Conservation (phyloP, 441 rosid genomes). For the Euphorbia celastroides region DNA sequence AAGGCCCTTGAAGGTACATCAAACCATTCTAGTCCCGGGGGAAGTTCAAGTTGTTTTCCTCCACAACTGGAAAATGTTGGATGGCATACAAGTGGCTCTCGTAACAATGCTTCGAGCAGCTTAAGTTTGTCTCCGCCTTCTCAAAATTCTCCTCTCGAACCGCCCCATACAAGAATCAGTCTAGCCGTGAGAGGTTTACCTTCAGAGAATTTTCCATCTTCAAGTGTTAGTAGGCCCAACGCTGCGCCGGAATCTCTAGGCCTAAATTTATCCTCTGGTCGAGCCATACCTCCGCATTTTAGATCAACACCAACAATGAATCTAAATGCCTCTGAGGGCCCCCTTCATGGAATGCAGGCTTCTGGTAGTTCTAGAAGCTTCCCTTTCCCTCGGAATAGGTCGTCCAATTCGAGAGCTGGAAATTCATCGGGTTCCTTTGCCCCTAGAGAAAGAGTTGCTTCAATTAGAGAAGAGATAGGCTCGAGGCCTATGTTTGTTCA, state of each 20-base stretch:
- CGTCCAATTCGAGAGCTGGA: constrained; percentile 44
- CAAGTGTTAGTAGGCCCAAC: constrained; percentile 26
- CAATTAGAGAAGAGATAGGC: constrained; percentile 41
- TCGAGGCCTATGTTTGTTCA: constrained; percentile 47
- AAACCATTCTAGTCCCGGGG: constrained; percentile 49
- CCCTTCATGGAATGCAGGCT: constrained; percentile 25
- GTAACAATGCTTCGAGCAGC: constrained; percentile 49
- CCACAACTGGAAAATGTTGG: constrained; percentile 42
- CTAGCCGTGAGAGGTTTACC: constrained; percentile 38
- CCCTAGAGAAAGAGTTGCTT: constrained; percentile 36
- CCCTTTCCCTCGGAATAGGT: constrained; percentile 43
- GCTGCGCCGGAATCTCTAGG: constrained; percentile 43
- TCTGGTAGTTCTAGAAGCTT: constrained; percentile 37
- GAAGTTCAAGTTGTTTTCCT: constrained; percentile 45
- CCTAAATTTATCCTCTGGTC: constrained; percentile 35
- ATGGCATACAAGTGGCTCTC: constrained; percentile 33
- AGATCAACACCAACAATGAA: constrained; percentile 38
- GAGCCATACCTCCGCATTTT: constrained; percentile 35
- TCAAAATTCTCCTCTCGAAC: constrained; percentile 41
- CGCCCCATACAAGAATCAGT: constrained; percentile 40
- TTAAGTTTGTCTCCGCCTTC: constrained; percentile 55
- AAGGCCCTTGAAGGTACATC: constrained; percentile 82
- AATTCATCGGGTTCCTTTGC: constrained; percentile 30
- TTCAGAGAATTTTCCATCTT: constrained; percentile 39
- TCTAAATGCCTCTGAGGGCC: constrained; percentile 30